Evolutionary conservation across 2,329 filamentous ascomycete species (phyloP).

Genomic region (Drechslera avenae): DNA sequence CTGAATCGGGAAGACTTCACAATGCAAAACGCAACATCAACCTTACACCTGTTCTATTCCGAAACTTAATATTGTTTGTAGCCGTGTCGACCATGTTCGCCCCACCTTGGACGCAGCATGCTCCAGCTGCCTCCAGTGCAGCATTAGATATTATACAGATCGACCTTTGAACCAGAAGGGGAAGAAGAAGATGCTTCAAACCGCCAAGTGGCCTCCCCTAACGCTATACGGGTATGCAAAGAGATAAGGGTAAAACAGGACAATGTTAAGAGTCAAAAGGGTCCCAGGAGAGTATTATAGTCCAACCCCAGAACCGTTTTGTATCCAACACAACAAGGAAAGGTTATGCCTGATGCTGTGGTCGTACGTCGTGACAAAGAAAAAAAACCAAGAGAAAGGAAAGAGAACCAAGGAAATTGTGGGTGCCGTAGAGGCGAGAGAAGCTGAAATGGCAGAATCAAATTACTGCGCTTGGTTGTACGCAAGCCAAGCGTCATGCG

Average conservation of each 20-base stretch:
- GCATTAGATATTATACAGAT: conserved; percentile 41
- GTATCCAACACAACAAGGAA: conserved; percentile 14
- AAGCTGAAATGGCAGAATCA: neutral
- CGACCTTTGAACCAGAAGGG: conserved; percentile 3
- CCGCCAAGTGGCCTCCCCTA: conserved; percentile 11
- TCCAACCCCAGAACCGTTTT: conserved; percentile 11
- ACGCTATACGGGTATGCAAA: conserved; percentile 18
- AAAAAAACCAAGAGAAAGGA: conserved; percentile 1
- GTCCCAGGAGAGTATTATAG: conserved; percentile 10
- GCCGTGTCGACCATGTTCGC: conserved; percentile 6
- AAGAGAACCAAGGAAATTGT: conserved; percentile 13
- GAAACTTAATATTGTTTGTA: neutral
- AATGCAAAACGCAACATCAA: neutral
- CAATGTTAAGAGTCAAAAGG: conserved; percentile 1
- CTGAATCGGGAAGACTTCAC: neutral
- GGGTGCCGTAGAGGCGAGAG: conserved; percentile 1
- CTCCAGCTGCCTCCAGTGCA: conserved; percentile 19
- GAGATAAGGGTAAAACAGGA: conserved; percentile 1
- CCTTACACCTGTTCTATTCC: too few species aligned
- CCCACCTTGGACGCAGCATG: conserved; percentile 3
- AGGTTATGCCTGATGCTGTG: conserved; percentile 15
- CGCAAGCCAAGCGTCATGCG: conserved; percentile 46
- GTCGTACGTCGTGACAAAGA: conserved; percentile 16
- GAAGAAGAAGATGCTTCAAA: conserved; percentile 14
- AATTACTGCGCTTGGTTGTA: conserved; percentile 34